Conservation (phyloP, 2,329 filamentous ascomycete genomes). For the Aspergillus tubingensis region DNA sequence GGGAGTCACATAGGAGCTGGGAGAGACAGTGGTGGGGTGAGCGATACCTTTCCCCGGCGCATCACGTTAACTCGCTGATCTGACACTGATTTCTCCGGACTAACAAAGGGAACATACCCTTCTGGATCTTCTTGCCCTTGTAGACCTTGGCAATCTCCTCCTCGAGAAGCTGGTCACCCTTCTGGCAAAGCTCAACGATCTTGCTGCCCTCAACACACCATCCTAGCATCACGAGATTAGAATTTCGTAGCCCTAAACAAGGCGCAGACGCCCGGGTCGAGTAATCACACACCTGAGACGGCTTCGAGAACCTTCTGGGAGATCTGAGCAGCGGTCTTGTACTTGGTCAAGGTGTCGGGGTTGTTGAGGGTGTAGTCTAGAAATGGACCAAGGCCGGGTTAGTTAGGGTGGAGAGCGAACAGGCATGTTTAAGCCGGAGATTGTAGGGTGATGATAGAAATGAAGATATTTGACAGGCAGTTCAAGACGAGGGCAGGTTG, state of each 20-base stretch:
- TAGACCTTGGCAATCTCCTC: slow-evolving; percentile 95
- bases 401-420: slow-evolving; percentile 18
- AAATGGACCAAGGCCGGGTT: slow-evolving; percentile 16
- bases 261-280: background rate
- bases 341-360: slow-evolving; percentile 95
- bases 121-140: slow-evolving; percentile 94
- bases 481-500: background rate
- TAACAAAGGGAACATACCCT: slow-evolving; percentile 62
- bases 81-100: background rate
- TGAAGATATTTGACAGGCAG: background rate
- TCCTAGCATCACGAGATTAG: slow-evolving; percentile 46
- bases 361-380: slow-evolving; percentile 87
- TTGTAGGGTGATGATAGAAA: background rate
- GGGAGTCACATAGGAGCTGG: slow-evolving; percentile 89
- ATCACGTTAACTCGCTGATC: slow-evolving; percentile 24
- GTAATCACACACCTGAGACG: slow-evolving; percentile 60
- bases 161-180: slow-evolving; percentile 91
- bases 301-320: slow-evolving; percentile 92
- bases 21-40: slow-evolving; percentile 93
- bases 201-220: slow-evolving; percentile 81
- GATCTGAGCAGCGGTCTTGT: slow-evolving; percentile 94
- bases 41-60: slow-evolving; percentile 66
- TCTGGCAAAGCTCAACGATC: slow-evolving; percentile 90
- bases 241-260: slow-evolving; percentile 3
- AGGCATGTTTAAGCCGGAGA: background rate